Evolutionary conservation across 192 early-diverging fungal genomes (phyloP).

Genomic region (Backusella tuberculispora): DNA sequence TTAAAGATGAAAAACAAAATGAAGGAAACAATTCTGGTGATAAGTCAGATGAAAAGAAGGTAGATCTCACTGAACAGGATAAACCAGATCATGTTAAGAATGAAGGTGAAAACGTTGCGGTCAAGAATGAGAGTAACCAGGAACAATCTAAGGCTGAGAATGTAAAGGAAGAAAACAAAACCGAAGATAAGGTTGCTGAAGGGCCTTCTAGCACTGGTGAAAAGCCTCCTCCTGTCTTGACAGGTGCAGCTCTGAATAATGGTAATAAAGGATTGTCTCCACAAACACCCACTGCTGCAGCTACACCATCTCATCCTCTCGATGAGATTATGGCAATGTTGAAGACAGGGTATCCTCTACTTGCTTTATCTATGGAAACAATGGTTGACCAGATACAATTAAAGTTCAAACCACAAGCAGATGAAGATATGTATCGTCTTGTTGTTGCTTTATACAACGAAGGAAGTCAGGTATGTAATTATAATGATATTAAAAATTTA

Average conservation of each 20-base stretch:
- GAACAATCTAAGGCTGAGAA: not conserved
- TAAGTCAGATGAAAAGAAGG: not conserved
- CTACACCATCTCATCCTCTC: conserved; percentile 65
- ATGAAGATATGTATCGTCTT: conserved; percentile 97
- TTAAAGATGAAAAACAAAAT: not conserved
- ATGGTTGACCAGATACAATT: conserved; percentile 98
- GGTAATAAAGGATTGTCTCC: conserved; percentile 21
- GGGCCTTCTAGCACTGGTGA: not conserved
- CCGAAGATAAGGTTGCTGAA: not conserved
- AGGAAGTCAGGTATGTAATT: conserved; percentile 73
- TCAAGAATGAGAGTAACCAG: not conserved
- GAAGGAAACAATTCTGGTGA: not conserved
- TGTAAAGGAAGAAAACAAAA: not conserved
- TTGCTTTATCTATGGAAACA: conserved; percentile 95
- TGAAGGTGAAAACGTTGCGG: not conserved
- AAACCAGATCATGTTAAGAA: not conserved
- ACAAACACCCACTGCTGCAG: conserved; percentile 31
- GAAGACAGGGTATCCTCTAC: conserved; percentile 93
- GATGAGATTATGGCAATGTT: conserved; percentile 95
- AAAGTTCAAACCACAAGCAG: conserved; percentile 89
- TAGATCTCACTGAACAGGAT: not conserved
- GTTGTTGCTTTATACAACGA: conserved; percentile 92
- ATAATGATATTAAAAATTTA: not conserved
- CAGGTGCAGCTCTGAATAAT: conserved; percentile 6
- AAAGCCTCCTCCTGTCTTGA: not conserved